Conservation (phyloP, 345 rosid species). For the Acer yangbiense region DNA sequence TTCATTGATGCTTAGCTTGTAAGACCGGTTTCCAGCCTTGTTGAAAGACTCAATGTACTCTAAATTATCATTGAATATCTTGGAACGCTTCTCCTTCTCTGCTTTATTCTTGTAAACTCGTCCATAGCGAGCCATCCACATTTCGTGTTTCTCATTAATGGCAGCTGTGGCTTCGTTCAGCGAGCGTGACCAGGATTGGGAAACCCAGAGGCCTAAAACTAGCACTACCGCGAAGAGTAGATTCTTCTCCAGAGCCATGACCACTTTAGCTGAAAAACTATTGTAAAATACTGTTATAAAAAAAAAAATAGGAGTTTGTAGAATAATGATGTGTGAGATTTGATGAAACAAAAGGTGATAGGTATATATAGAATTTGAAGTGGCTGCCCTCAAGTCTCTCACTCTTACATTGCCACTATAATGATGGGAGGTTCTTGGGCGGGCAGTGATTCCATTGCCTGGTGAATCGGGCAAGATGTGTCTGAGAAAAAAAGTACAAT, state of each 20-base stretch:
- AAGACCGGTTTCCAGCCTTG: constrained; percentile 18
- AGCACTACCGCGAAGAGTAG: neutral
- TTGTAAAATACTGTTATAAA: no score
- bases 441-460: neutral
- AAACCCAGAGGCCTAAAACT: constrained; percentile 20
- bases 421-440: neutral
- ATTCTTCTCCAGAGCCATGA: constrained; percentile 11
- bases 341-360: neutral
- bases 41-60: constrained; percentile 33
- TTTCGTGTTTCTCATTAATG: constrained; percentile 21
- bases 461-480: constrained; percentile 15
- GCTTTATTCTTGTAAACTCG: constrained; percentile 4
- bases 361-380: constrained; percentile 5
- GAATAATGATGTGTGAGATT: neutral
- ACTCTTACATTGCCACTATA: neutral
- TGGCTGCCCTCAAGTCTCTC: neutral
- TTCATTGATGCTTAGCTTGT: constrained; percentile 32
- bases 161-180: constrained; percentile 21
- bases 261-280: neutral
- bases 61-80: constrained; percentile 37
- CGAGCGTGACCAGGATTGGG: constrained; percentile 26
- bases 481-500: neutral
- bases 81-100: constrained; percentile 32
- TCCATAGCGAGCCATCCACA: constrained; percentile 30
- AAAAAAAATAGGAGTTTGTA: neutral